Evolutionary conservation across 257 asterid genomes (phyloP).

Genomic region (Solanum dulcamara): DNA sequence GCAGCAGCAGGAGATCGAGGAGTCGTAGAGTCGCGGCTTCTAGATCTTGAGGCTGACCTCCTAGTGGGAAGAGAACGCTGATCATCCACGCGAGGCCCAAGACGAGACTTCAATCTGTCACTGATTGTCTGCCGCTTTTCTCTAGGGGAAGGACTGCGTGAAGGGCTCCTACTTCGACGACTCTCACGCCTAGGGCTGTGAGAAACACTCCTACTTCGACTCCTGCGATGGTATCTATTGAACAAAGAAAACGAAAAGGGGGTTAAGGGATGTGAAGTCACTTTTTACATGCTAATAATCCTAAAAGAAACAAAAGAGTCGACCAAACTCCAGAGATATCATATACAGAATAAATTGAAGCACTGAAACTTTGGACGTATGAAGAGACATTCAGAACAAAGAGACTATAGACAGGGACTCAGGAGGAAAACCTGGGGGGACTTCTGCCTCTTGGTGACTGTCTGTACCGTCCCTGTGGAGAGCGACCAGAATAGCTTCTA

Average conservation of each 20-base stretch:
- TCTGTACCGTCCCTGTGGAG: slow-evolving; percentile 57
- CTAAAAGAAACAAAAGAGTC: background rate
- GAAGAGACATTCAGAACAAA: background rate
- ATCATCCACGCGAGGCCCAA: slow-evolving; percentile 49
- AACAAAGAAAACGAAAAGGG: background rate
- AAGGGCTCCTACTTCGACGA: slow-evolving; percentile 54
- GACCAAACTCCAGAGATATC: background rate
- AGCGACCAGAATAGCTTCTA: slow-evolving; percentile 49
- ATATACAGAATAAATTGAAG: background rate
- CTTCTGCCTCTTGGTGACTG: slow-evolving; percentile 77
- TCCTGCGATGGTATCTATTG: slow-evolving; percentile 57
- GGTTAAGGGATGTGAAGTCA: background rate
- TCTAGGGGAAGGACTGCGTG: slow-evolving; percentile 50
- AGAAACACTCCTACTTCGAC: slow-evolving; percentile 62
- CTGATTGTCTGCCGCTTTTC: slow-evolving; percentile 42
- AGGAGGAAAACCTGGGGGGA: slow-evolving; percentile 64
- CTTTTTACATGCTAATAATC: background rate
- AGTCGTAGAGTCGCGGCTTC: slow-evolving; percentile 34
- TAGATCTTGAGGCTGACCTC: slow-evolving; percentile 42
- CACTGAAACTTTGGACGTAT: background rate
- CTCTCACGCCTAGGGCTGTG: slow-evolving; percentile 62
- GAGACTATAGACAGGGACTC: background rate
- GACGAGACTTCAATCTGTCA: slow-evolving; percentile 68
- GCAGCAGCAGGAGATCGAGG: slow-evolving; percentile 43
- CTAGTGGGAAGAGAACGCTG: slow-evolving; percentile 11